Evolutionary conservation across 73 alveolate species (phyloP), one percentile per base, ranked within the genome.

Genomic region (Paramecium sonneborni): DNA sequence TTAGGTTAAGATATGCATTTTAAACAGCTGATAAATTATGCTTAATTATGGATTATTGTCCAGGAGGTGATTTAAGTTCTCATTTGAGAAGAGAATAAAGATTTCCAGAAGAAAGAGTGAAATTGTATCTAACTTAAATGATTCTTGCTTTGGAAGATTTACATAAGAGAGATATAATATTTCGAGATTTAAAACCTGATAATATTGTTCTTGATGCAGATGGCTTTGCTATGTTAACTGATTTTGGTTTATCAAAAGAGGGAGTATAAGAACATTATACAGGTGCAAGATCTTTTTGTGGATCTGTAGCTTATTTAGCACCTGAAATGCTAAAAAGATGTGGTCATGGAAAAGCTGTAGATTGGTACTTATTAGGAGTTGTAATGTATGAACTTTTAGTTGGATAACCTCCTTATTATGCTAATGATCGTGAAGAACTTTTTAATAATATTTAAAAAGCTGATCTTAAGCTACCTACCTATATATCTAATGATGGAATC

Each of bases 21-120:
- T 95, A 97, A 87, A 97, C 99, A 18, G 86, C 95, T 57, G 99
- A 97, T 94, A 96, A 96, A 88, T 88, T 97, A 57, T 97, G 96
- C 92, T 88, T 97, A 44, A 94, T 97, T 41, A 69, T 95, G 62
- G 99, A 97, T 88, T 97, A 96, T 93, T 96, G 99, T 92, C 97
- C 98, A 21, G 99, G 99, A n/a, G 99, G 99, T 7, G 99, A 97
- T 92, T 93, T 97, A 68, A 95, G 98, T 24, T 92, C 95, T 88
- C 97, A 96, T 79, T 90, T 97, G 24, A 96, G 97, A 91, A 95
- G 93, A 14, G 98, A 97, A 91, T 92, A 95, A 5, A 85, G 96
- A 41, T 96, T 97, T 92, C 95, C 98, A 10, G 99, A 97, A 91
- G 97, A 93, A 76, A 94, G 95, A 90, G 99, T 98, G 12, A 96